Conservation (phyloP, 306 rosid genomes). For the Arachis stenosperma region DNA sequence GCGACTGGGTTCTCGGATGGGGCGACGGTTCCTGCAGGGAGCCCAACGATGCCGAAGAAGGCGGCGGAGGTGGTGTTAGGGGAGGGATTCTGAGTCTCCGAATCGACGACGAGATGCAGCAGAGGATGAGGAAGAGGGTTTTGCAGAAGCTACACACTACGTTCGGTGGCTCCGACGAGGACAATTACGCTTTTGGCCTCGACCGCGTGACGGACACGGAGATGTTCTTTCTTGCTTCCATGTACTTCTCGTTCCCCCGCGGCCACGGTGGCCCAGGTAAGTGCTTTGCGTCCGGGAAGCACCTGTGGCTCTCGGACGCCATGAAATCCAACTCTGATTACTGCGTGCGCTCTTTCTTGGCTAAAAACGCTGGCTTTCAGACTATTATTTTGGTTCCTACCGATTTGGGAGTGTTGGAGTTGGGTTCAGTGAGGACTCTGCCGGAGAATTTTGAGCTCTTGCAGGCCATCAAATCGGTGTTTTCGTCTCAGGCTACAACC, state of each 20-base stretch:
- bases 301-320: slow-evolving; percentile 60
- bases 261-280: slow-evolving; percentile 95
- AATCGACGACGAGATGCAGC: slow-evolving; percentile 62
- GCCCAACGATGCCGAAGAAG: slow-evolving; percentile 72
- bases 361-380: slow-evolving; percentile 78
- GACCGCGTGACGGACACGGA: slow-evolving; percentile 88
- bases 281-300: slow-evolving; percentile 74
- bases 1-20: slow-evolving; percentile 87
- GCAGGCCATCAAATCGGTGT: slow-evolving; percentile 56
- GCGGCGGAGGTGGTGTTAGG: slow-evolving; percentile 21
- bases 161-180: slow-evolving; percentile 87
- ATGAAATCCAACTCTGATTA: slow-evolving; percentile 59
- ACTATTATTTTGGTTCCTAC: slow-evolving; percentile 86
- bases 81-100: slow-evolving; percentile 45
- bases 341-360: slow-evolving; percentile 78
- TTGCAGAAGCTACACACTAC: slow-evolving; percentile 79
- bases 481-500: slow-evolving; percentile 53
- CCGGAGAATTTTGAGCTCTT: slow-evolving; percentile 61
- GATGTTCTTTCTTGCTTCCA: slow-evolving; percentile 90
- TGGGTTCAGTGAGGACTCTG: slow-evolving; percentile 82
- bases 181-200: slow-evolving; percentile 76
- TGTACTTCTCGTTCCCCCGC: slow-evolving; percentile 86
- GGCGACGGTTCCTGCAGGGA: slow-evolving; percentile 96
- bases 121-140: slow-evolving; percentile 77
- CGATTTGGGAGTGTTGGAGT: slow-evolving; percentile 83